Base-by-base conservation (phyloP, 164 flowering plant genomes). In the Vitis labrusca region DNA sequence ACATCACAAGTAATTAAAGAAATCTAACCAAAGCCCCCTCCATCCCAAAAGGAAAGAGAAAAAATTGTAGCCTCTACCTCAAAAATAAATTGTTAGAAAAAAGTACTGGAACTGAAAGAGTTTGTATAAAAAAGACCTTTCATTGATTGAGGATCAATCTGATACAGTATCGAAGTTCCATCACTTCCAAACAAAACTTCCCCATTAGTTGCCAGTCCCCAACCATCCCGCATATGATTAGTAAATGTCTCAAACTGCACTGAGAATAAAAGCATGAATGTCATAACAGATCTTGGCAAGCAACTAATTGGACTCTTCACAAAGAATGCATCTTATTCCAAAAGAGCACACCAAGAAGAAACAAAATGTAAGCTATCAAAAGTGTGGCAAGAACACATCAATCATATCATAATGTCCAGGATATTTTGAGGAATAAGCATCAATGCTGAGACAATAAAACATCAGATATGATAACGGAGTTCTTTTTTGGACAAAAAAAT, bases 141-240 rank as follows among this genome's bases (percentile, higher is more conserved):
- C 17, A 89, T 53, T 54, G 91, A 83, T 70, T 80, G 72, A 37
- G 97, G 90, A 73, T 92, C 85, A 66, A 96, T 81, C 48, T 80
- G 83, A 77, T 96, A 96, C 27, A 96, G 71, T 19, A 88, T 86
- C 68, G 99, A 96, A 73, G 89, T 77, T 59, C 99, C 99, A 86
- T 96, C 99, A 82, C 90, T 93, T 76, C 99, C 99, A 81, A 83
- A 91, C 78, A 96, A 67, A 29, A 91, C 80, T 79, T 90, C 79
- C 54, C 99, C 99, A 85, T 96, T 97, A 60, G 99, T 92, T 67
- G 99, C 91, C 68, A 96, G 83, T 59, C 99, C 99, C 99, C 99
- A 96, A 56, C 99, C 99, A 85, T 96, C 99, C 59, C 59, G 51
- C 99, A 96, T 96, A 65, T 80, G 81, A 82, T 93, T 90, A 58